These are phyloP conservation scores for Parasitella parasitica DNA, from an alignment of 371 early-diverging fungal species.

Conservation along the genomic window DNA sequence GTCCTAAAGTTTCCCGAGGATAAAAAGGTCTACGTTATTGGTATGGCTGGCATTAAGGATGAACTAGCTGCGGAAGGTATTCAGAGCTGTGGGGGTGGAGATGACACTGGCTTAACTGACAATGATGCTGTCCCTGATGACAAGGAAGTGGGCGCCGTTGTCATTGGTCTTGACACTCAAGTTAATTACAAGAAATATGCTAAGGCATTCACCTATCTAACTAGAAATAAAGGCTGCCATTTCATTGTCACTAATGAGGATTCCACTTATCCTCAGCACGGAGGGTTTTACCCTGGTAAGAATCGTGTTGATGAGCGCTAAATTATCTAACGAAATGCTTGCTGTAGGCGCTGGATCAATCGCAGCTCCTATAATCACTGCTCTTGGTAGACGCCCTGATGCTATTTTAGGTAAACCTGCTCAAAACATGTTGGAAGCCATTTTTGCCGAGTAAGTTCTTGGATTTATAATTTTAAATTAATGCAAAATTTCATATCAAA, in stretches of 20 bases:
- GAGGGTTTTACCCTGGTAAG: constrained; percentile 74
- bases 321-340: neutral
- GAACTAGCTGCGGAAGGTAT: constrained; percentile 84
- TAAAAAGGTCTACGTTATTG: constrained; percentile 90
- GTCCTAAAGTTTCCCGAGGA: constrained; percentile 75
- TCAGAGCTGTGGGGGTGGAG: constrained; percentile 51
- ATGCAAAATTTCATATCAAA: neutral
- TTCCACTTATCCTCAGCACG: constrained; percentile 82
- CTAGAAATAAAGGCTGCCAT: constrained; percentile 64
- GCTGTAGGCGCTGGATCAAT: constrained; percentile 81
- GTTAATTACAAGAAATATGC: constrained; percentile 90
- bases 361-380: constrained; percentile 68
- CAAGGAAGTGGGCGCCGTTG: constrained; percentile 79
- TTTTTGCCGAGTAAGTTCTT: constrained; percentile 66
- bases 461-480: neutral
- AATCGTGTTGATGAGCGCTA: neutral
- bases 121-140: constrained; percentile 44
- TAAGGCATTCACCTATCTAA: constrained; percentile 85
- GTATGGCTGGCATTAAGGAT: constrained; percentile 85
- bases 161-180: constrained; percentile 84
- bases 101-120: constrained; percentile 37
- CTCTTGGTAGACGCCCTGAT: constrained; percentile 74
- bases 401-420: constrained; percentile 93
- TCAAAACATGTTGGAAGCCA: constrained; percentile 87
- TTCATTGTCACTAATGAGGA: constrained; percentile 96